These are phyloP conservation scores for Trichoderma gracile DNA, from an alignment of 2,329 filamentous ascomycete genomes.

Conservation along the genomic window DNA sequence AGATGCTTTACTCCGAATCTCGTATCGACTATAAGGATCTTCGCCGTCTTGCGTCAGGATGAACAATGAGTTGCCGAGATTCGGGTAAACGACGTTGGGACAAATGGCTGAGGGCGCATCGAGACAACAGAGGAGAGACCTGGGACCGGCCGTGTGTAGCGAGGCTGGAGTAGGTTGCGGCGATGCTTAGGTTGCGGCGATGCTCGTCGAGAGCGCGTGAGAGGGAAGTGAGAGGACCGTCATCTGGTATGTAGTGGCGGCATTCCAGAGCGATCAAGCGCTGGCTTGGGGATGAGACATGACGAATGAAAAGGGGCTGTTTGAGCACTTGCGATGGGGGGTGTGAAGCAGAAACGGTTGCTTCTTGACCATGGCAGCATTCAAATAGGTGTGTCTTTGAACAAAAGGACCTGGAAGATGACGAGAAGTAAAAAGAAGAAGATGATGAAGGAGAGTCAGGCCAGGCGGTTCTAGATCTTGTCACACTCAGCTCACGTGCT, in stretches of 20 bases:
- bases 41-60: conserved; percentile 21
- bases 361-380: too few species aligned
- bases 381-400: too few species aligned
- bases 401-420: background rate
- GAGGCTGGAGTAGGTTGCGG: conserved; percentile 11
- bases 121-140: background rate
- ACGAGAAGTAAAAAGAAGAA: background rate
- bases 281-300: conserved; percentile 16
- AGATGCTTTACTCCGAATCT: background rate
- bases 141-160: background rate
- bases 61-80: conserved; percentile 21
- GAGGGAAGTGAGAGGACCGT: background rate
- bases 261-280: conserved; percentile 23
- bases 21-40: conserved; percentile 7
- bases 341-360: background rate
- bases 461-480: background rate
- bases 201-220: conserved; percentile 6
- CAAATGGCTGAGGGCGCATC: background rate
- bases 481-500: background rate
- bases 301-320: conserved; percentile 2
- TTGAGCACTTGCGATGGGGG: background rate
- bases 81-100: background rate
- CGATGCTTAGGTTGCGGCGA: background rate
- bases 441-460: background rate
- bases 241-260: conserved; percentile 20